Percentiles rank a stretch among this genome's conserved stretches.
phyloP scores from a whole-genome alignment of 148 eudicot genomes.

The Heliamphora exappendiculata region DNA sequence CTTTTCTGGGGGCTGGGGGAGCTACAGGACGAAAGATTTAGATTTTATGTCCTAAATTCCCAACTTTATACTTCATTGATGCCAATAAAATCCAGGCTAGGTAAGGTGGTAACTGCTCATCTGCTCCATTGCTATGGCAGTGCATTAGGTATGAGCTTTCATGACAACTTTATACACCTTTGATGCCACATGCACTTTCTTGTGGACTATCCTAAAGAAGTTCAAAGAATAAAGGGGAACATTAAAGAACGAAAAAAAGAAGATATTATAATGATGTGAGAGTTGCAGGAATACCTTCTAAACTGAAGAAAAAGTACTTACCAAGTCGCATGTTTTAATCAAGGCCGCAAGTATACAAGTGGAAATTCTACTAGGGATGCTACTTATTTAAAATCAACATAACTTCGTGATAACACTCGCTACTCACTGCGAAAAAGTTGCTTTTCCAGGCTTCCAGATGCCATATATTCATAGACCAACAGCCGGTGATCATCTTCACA shows the following conservation, averaged over 20 bases:
- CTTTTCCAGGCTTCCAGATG: slow-evolving; percentile 76
- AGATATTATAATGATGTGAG: too few relatives aligned
- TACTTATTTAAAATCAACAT: background rate
- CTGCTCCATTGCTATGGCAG: background rate
- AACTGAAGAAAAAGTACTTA: background rate
- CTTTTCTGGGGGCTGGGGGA: too few relatives aligned
- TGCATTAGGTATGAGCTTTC: background rate
- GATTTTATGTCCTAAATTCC: too few relatives aligned
- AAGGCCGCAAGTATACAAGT: background rate
- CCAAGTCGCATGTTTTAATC: background rate
- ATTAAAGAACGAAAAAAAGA: background rate
- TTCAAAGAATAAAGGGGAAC: background rate
- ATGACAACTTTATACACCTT: background rate
- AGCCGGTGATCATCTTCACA: slow-evolving; percentile 82
- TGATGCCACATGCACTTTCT: background rate
- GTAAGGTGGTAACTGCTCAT: background rate
- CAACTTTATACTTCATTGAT: too few relatives aligned
- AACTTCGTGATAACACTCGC: background rate
- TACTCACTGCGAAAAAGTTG: slow-evolving; percentile 85
- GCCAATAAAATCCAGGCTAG: too few relatives aligned
- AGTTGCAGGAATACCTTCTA: background rate
- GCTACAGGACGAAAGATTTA: too few relatives aligned
- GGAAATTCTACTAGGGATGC: background rate
- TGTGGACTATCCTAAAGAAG: background rate
- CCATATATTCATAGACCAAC: slow-evolving; percentile 82